Base-by-base conservation (phyloP, 2,329 filamentous ascomycete genomes). In the Zarea fungicola region DNA sequence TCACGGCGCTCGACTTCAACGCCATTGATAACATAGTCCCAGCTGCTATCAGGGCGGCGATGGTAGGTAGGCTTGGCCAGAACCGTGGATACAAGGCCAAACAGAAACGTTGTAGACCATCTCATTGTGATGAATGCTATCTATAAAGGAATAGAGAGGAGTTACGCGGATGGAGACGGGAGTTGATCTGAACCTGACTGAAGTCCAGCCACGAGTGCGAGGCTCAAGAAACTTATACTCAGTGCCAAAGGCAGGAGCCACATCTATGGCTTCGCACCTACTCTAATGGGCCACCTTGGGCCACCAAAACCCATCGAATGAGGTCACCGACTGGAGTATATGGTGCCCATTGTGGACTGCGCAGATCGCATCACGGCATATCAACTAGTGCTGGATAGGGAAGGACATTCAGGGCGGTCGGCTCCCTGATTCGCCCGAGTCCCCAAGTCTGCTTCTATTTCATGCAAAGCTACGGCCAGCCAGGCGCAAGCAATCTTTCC, bases 11-110 rank as follows among this genome's bases (percentile, higher is more conserved):
- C 87, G 44, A 96, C 74, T 55, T 96, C 87, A 51, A 84, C 83
- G 57, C 93, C 93, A 67, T 85, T 86, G 61, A 96, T 83, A 62
- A 95, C 77, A 66, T 92, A 87, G 64, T 99, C 91, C 93, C 93
- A 99, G 65, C 90, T 77, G 58, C 75, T 80, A 63, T 96, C 87
- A 31, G 86, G 81, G 65, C 84, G 87, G 66, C 87, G 86, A 11
- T 25, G n/a, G 34, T 39, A 6, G 28, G 28, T 35, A 3, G 49
- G 42, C 44, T 31, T 41, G 29, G 49, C 49, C 43, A 48, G 22
- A 14, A 28, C 40, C 32, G 43, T 32, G 2, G 49, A 48, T 29
- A 23, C 43, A 21, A 51, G 39, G 44, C 43, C 44, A 11, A 51
- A 7, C n/a, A 48, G 32, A 26, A 51, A 32, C 25, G 39, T 19